Evolutionary conservation across 805 yeast species (phyloP).

Genomic region (Clavispora santaluciae): DNA sequence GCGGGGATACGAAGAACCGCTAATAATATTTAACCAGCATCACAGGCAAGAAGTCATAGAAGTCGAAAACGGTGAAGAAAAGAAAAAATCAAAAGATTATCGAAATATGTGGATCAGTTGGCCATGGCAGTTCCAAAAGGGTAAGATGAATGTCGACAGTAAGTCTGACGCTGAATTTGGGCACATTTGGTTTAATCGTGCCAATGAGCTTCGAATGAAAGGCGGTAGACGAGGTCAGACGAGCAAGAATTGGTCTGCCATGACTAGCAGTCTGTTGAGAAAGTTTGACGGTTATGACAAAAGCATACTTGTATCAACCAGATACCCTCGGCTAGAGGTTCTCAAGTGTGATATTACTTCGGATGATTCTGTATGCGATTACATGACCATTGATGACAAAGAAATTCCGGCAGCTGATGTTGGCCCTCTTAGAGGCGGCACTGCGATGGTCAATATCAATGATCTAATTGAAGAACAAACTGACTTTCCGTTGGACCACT

Average conservation of each 20-base stretch:
- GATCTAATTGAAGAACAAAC: background rate
- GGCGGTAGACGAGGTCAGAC: slow-evolving; percentile 9
- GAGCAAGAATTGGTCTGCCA: slow-evolving; percentile 38
- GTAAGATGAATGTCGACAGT: slow-evolving; percentile 1
- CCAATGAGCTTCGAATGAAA: slow-evolving; percentile 9
- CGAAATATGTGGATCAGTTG: background rate
- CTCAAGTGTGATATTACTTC: slow-evolving; percentile 22
- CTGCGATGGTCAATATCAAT: slow-evolving; percentile 13
- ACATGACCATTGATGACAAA: background rate
- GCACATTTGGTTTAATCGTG: background rate
- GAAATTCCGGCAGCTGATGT: slow-evolving; percentile 2
- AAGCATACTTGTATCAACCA: slow-evolving; percentile 25
- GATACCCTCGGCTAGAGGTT: slow-evolving; percentile 31
- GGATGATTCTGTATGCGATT: slow-evolving; percentile 22
- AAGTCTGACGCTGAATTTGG: slow-evolving; percentile 1
- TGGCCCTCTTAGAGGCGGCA: slow-evolving; percentile 24
- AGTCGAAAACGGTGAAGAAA: background rate
- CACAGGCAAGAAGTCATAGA: background rate
- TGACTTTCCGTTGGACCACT: background rate
- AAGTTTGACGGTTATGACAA: slow-evolving; percentile 20
- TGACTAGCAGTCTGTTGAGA: slow-evolving; percentile 26
- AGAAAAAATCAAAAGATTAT: background rate
- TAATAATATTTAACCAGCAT: slow-evolving; percentile 38
- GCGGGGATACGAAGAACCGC: slow-evolving; percentile 41
- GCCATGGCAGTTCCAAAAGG: slow-evolving; percentile 13